Evolutionary conservation across 305 asterid genomes (phyloP).

Genomic region (Rubia balearica): DNA sequence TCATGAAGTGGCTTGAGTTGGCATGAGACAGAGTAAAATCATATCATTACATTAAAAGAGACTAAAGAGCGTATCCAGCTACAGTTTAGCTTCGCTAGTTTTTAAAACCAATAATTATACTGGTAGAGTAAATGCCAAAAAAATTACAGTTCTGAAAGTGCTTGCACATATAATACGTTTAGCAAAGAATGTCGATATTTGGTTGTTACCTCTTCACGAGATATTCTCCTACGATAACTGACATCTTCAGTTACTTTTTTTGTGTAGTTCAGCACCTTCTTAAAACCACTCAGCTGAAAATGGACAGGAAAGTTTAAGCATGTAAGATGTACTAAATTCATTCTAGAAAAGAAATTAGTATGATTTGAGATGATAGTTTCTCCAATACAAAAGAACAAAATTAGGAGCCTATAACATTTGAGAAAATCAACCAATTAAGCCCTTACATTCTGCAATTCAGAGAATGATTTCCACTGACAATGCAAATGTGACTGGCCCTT

Average conservation of each 20-base stretch:
- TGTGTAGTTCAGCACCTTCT: conserved; percentile 94
- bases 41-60: not conserved
- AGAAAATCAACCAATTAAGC: conserved; percentile 9
- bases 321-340: not conserved
- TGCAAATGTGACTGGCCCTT: conserved; percentile 99
- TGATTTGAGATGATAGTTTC: conserved; percentile 12
- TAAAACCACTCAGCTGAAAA: conserved; percentile 97
- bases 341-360: not conserved
- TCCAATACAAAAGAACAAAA: not conserved
- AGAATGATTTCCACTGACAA: conserved; percentile 90
- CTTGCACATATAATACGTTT: not conserved
- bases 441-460: conserved; percentile 92
- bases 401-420: conserved; percentile 1
- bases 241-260: conserved; percentile 89
- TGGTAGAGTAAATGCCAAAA: not conserved
- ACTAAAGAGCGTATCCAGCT: not conserved
- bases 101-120: not conserved
- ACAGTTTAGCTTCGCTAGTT: not conserved
- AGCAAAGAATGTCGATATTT: not conserved
- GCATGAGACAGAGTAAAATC: not conserved
- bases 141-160: not conserved
- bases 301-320: conserved; percentile 21
- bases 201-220: conserved; percentile 86
- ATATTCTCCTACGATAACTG: conserved; percentile 69
- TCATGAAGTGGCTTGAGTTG: not conserved